These are phyloP conservation scores for Paraphaeosphaeria minitans DNA, from an alignment of 2,329 filamentous ascomycete species.

Conservation along the genomic window DNA sequence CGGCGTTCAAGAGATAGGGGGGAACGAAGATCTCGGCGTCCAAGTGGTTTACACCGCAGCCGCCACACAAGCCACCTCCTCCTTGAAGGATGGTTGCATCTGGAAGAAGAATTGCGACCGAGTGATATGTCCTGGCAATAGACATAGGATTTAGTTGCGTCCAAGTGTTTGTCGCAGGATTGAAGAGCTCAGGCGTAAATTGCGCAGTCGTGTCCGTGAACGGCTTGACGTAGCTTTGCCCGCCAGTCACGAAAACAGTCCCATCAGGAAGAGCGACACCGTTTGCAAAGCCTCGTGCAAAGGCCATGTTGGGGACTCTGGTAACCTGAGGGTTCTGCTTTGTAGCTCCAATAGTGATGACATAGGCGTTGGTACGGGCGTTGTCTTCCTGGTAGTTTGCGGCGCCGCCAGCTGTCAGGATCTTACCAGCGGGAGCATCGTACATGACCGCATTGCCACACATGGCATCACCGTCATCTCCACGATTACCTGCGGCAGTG, in stretches of 20 bases:
- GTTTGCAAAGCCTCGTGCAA: conserved; percentile 34
- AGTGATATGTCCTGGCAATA: conserved; percentile 36
- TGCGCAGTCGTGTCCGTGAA: conserved; percentile 30
- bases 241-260: conserved; percentile 41
- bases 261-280: conserved; percentile 42
- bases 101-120: conserved; percentile 31
- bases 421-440: conserved; percentile 60
- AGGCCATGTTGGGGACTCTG: conserved; percentile 32
- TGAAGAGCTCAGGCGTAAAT: conserved; percentile 30
- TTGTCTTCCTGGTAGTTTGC: conserved; percentile 52
- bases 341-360: conserved; percentile 55
- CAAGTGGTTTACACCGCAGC: conserved; percentile 55
- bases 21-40: conserved; percentile 63
- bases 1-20: conserved; percentile 58
- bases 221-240: conserved; percentile 21
- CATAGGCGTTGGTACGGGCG: conserved; percentile 53
- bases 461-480: conserved; percentile 58
- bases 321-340: conserved; percentile 26
- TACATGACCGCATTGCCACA: conserved; percentile 63
- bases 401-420: conserved; percentile 59
- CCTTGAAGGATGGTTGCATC: conserved; percentile 33
- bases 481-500: conserved; percentile 51
- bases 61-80: conserved; percentile 53
- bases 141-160: conserved; percentile 27
- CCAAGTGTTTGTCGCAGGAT: conserved; percentile 29